Conservation (phyloP, 345 rosid genomes). For the Salix udensis region DNA sequence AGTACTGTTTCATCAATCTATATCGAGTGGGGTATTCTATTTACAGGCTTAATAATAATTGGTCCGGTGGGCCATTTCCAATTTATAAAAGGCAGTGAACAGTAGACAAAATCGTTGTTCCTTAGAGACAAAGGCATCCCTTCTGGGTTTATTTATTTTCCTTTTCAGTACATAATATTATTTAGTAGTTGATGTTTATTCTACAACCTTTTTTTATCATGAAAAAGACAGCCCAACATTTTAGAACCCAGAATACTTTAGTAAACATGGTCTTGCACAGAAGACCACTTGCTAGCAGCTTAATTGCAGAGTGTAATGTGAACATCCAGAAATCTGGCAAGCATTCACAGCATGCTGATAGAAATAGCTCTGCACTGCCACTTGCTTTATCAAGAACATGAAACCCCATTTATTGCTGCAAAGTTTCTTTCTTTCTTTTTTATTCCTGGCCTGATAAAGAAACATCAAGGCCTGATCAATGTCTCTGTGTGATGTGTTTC, state of each 20-base stretch:
- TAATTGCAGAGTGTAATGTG: neutral
- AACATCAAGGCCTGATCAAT: neutral
- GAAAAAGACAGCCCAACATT: neutral
- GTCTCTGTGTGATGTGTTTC: neutral
- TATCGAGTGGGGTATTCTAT: constrained; percentile 8
- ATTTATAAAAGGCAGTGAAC: neutral
- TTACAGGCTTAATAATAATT: constrained; percentile 14
- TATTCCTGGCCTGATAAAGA: neutral
- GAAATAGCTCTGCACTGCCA: neutral
- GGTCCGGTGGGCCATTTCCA: constrained; percentile 11
- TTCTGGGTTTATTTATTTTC: neutral
- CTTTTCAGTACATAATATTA: neutral
- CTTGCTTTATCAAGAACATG: neutral
- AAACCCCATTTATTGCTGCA: neutral
- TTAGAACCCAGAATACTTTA: neutral
- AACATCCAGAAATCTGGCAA: neutral
- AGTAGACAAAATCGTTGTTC: constrained; percentile 31
- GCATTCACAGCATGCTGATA: neutral
- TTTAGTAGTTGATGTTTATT: neutral
- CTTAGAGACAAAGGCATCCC: constrained; percentile 42
- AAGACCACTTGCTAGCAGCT: neutral
- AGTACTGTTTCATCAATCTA: neutral
- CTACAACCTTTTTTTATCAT: neutral
- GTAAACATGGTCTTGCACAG: neutral
- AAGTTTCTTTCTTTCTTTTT: neutral